Conservation (phyloP, 192 early-diverging fungal species). For the Coemansia guatemalensis region DNA sequence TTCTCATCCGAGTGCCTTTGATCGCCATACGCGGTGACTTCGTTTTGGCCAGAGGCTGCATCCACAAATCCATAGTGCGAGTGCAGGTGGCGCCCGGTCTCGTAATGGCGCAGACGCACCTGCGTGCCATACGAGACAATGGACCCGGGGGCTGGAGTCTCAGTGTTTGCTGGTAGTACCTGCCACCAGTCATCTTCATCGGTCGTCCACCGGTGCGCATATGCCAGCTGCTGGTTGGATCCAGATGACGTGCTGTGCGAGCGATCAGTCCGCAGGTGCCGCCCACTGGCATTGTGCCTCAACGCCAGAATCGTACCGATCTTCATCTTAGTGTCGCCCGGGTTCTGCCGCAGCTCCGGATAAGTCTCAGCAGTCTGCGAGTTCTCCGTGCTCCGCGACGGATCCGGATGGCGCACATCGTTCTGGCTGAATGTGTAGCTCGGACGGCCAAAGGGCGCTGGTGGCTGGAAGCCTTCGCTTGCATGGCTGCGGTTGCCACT, state of each 20-base stretch:
- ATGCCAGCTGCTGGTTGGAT: conserved; percentile 59
- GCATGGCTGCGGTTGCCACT: conserved; percentile 19
- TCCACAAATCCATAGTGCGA: conserved; percentile 55
- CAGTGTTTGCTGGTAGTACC: conserved; percentile 54
- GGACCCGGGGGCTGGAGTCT: conserved; percentile 42
- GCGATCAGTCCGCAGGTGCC: conserved; percentile 53
- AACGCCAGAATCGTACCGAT: conserved; percentile 55
- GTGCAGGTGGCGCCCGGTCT: conserved; percentile 56
- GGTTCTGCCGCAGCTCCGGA: conserved; percentile 42
- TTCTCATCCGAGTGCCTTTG: conserved; percentile 52
- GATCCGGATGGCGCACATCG: conserved; percentile 32
- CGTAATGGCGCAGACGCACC: conserved; percentile 55
- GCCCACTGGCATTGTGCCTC: conserved; percentile 58
- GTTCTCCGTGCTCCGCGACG: conserved; percentile 42
- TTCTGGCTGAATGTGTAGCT: conserved; percentile 33
- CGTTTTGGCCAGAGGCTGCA: conserved; percentile 56
- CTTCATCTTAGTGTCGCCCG: conserved; percentile 45
- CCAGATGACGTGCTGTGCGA: conserved; percentile 47
- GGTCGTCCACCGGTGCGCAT: conserved; percentile 47
- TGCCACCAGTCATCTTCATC: conserved; percentile 53
- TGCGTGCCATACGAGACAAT: conserved; percentile 48
- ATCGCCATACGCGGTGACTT: conserved; percentile 57
- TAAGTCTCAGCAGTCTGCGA: conserved; percentile 40
- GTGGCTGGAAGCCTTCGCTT: conserved; percentile 31
- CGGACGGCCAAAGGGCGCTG: conserved; percentile 33